Evolutionary conservation across 192 early-diverging fungal species (phyloP).

Genomic region (Mortierella hygrophila): DNA sequence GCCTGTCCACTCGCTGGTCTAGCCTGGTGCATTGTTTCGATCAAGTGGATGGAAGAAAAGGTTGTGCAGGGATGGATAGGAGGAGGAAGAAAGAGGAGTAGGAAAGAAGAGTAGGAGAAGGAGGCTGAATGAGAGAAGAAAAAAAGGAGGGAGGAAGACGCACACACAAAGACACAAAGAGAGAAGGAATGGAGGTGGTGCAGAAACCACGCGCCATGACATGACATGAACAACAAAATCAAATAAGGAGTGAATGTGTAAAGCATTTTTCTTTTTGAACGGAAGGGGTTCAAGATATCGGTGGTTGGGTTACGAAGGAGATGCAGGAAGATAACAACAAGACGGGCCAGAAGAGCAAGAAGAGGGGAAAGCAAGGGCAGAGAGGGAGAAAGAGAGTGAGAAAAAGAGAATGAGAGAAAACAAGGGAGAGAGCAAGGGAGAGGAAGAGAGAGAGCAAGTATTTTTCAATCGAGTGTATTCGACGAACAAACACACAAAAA

Average conservation of each 20-base stretch:
- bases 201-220: constrained; percentile 14
- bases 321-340: not conserved
- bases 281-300: constrained; percentile 18
- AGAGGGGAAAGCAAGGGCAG: not conserved
- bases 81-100: not conserved
- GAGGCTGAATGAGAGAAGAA: not conserved
- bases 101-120: not conserved
- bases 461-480: constrained; percentile 7
- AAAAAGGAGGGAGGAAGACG: constrained; percentile 3
- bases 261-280: not conserved
- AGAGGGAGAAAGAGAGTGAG: not conserved
- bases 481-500: not conserved
- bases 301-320: constrained; percentile 23
- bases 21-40: not conserved
- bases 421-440: not conserved
- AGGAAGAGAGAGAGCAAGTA: not conserved
- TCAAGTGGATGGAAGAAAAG: not conserved
- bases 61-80: not conserved
- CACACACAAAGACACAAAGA: not conserved
- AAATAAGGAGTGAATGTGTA: not conserved
- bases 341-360: not conserved
- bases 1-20: too few relatives aligned
- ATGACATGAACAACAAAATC: not conserved
- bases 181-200: not conserved
- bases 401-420: not conserved